Percentiles rank a stretch among this genome's conserved stretches.
phyloP scores from a whole-genome alignment of 2,329 filamentous ascomycete genomes.

The Fusarium ramigenum region DNA sequence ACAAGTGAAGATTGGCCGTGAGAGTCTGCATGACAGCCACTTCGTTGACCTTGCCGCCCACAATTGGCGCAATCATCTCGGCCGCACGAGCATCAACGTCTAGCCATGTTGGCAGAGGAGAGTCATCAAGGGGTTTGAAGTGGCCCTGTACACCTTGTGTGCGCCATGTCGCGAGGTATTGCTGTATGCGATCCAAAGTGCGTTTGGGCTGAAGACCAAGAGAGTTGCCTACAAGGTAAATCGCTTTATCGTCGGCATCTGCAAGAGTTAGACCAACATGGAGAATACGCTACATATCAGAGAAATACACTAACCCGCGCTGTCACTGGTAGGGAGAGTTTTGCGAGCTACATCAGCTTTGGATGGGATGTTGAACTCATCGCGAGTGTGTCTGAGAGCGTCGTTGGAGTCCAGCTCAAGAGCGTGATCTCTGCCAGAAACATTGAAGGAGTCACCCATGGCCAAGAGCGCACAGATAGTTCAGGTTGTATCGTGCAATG shows the following conservation, averaged over 20 bases:
- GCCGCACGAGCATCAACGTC: conserved; percentile 75
- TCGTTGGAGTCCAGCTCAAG: conserved; percentile 63
- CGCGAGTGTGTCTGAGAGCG: conserved; percentile 62
- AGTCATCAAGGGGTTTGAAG: conserved; percentile 74
- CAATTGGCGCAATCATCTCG: conserved; percentile 72
- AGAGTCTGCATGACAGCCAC: conserved; percentile 86
- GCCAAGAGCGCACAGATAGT: not conserved
- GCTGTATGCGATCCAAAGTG: conserved; percentile 66
- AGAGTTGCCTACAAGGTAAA: conserved; percentile 88
- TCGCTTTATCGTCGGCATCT: conserved; percentile 47
- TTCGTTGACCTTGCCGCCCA: conserved; percentile 75
- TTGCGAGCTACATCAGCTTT: conserved; percentile 44
- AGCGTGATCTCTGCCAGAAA: conserved; percentile 26
- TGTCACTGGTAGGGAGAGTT: conserved; percentile 30
- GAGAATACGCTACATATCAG: not conserved
- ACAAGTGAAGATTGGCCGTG: conserved; percentile 79
- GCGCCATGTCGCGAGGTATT: conserved; percentile 81
- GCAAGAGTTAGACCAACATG: not conserved
- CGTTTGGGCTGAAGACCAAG: conserved; percentile 78
- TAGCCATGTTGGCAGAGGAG: conserved; percentile 74
- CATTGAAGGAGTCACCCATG: conserved; percentile 30
- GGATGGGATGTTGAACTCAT: conserved; percentile 77
- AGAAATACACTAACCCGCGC: conserved; percentile 1
- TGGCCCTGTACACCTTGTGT: conserved; percentile 83
- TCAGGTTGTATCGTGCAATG: conserved; percentile 6